These are phyloP conservation scores for Thelonectria blattea DNA, from an alignment of 2,329 filamentous ascomycete genomes.

Conservation along the genomic window DNA sequence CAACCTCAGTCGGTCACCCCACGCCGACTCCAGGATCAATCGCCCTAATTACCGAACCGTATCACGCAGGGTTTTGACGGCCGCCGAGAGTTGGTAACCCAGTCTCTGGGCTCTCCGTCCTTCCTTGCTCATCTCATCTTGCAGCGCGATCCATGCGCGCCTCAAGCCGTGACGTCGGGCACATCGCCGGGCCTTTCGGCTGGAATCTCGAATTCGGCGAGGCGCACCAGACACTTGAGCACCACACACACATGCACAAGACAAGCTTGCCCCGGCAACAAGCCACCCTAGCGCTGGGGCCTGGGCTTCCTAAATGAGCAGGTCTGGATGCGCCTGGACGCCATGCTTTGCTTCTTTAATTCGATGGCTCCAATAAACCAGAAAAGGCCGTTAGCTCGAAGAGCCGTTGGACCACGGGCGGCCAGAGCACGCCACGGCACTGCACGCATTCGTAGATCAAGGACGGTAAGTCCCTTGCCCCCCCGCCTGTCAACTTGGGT, in stretches of 20 bases:
- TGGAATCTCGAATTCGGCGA: slow-evolving; percentile 8
- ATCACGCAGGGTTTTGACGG: slow-evolving; percentile 10
- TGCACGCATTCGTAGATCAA: slow-evolving; percentile 24
- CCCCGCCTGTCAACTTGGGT: slow-evolving; percentile 25
- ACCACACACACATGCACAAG: slow-evolving; percentile 7
- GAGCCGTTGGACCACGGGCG: slow-evolving; percentile 28
- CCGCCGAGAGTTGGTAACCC: background rate
- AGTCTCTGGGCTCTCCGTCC: background rate
- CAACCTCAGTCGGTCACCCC: slow-evolving; percentile 16
- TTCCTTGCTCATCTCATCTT: slow-evolving; percentile 20
- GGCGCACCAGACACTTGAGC: slow-evolving; percentile 4
- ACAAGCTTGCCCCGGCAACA: slow-evolving; percentile 19
- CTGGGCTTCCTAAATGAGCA: slow-evolving; percentile 22
- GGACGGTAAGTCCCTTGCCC: slow-evolving; percentile 9
- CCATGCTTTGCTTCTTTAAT: slow-evolving; percentile 22
- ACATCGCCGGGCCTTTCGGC: slow-evolving; percentile 11
- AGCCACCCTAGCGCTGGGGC: slow-evolving; percentile 26
- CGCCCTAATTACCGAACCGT: slow-evolving; percentile 24
- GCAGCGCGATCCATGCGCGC: slow-evolving; percentile 12
- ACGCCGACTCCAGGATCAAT: slow-evolving; percentile 13
- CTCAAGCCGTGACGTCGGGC: slow-evolving; percentile 13
- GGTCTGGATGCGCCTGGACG: slow-evolving; percentile 23
- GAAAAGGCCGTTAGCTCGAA: slow-evolving; percentile 20
- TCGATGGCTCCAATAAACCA: slow-evolving; percentile 26
- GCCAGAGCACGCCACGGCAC: slow-evolving; percentile 29